phyloP scores from a whole-genome alignment of 306 rosid genomes.

The Malus sieversii region DNA sequence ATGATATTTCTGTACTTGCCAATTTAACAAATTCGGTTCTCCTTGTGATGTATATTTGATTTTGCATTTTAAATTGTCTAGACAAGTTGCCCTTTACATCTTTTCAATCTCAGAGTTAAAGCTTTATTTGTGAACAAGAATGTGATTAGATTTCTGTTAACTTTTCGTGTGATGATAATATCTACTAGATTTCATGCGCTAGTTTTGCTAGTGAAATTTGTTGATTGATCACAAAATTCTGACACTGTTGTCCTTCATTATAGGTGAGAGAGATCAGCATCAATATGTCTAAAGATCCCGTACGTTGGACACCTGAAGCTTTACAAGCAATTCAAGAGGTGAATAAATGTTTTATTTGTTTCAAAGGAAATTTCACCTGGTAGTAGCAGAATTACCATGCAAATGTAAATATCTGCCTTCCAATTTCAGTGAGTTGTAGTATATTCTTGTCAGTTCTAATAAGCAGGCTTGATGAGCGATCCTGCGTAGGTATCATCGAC shows the following conservation, averaged over 20 bases:
- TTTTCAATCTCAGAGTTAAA: background rate
- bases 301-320: conserved; percentile 76
- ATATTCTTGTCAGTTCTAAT: background rate
- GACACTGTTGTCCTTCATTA: conserved; percentile 10
- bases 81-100: background rate
- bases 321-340: conserved; percentile 75
- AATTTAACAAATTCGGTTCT: background rate
- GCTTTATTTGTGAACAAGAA: background rate
- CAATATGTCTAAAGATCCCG: conserved; percentile 26
- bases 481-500: background rate
- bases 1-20: background rate
- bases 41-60: background rate
- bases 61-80: background rate
- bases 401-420: background rate
- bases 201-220: background rate
- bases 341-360: conserved; percentile 14
- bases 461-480: background rate
- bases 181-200: background rate
- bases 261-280: conserved; percentile 54
- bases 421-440: background rate
- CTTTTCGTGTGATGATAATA: background rate
- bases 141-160: background rate
- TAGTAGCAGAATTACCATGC: background rate
- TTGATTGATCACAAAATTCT: background rate
- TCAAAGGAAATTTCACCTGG: background rate